These are phyloP conservation scores for Debaryomyces tyrocola DNA, from an alignment of 805 yeast genomes.

Conservation along the genomic window DNA sequence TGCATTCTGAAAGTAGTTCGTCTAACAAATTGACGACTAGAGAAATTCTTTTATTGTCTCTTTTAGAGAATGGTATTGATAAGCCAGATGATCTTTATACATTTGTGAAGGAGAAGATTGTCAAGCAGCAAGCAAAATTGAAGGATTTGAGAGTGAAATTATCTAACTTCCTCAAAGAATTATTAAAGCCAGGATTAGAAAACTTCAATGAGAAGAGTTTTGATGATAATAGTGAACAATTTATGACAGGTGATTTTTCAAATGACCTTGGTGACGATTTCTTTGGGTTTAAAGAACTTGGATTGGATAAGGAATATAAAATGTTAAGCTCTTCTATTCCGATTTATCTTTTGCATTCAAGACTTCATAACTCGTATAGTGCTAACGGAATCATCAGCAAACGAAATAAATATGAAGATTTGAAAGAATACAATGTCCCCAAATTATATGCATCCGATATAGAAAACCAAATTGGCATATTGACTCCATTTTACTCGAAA, in stretches of 20 bases:
- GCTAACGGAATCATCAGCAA: constrained; percentile 45
- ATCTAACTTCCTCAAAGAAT: constrained; percentile 69
- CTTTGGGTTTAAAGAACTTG: constrained; percentile 94
- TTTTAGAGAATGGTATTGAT: constrained; percentile 83
- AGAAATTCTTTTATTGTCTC: constrained; percentile 58
- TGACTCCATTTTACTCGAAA: constrained; percentile 52
- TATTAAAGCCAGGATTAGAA: constrained; percentile 77
- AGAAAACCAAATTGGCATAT: constrained; percentile 52
- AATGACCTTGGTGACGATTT: constrained; percentile 94
- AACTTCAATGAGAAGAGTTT: constrained; percentile 77
- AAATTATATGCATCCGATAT: constrained; percentile 54
- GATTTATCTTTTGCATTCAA: constrained; percentile 78
- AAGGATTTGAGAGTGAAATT: constrained; percentile 67
- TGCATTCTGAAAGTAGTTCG: constrained; percentile 67
- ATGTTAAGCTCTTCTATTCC: constrained; percentile 85
- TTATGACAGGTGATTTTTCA: constrained; percentile 91
- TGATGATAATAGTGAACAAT: constrained; percentile 89
- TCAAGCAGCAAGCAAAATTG: constrained; percentile 68
- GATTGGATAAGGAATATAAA: constrained; percentile 89
- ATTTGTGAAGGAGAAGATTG: constrained; percentile 70
- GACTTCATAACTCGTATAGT: constrained; percentile 58
- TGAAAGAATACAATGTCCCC: constrained; percentile 54
- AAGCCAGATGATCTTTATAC: constrained; percentile 75
- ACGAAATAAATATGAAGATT: constrained; percentile 62
- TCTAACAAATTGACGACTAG: constrained; percentile 36